Percentiles rank a stretch among this genome's conserved stretches.
These are phyloP conservation scores for Hyparrhenia diplandra DNA, from an alignment of 176 grass and related monocot genomes.

Conservation along the genomic window DNA sequence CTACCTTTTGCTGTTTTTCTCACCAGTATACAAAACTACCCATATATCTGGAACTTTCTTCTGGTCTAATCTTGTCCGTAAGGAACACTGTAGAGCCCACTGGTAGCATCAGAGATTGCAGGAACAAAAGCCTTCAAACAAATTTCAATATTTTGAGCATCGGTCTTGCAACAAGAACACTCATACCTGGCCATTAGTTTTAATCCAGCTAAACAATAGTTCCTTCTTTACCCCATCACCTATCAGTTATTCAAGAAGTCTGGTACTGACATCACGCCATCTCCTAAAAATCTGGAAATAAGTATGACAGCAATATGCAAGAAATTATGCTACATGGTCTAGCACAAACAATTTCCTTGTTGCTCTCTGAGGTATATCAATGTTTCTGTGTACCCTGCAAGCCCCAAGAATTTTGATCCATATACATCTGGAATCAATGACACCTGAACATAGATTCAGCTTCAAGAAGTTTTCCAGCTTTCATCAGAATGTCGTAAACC, in stretches of 20 bases:
- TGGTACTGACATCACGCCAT: constrained; percentile 4
- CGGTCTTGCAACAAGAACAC: constrained; percentile 34
- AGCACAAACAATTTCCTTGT: constrained; percentile 32
- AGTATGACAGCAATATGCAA: constrained; percentile 39
- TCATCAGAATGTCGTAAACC: constrained; percentile 47
- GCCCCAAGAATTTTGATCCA: constrained; percentile 41
- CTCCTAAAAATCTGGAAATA: constrained; percentile 30
- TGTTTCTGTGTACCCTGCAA: constrained; percentile 32
- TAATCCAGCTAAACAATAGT: constrained; percentile 44
- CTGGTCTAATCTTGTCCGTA: not conserved
- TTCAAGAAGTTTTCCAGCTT: constrained; percentile 40
- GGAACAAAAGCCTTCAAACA: too few relatives aligned
- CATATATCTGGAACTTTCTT: not conserved
- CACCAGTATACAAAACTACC: not conserved
- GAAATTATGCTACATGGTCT: constrained; percentile 22
- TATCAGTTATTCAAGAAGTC: constrained; percentile 29
- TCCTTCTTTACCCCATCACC: constrained; percentile 41
- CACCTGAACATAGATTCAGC: constrained; percentile 33
- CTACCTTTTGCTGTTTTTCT: not conserved
- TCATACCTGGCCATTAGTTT: constrained; percentile 25
- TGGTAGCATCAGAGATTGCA: not conserved
- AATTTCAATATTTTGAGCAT: constrained; percentile 1
- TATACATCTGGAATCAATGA: constrained; percentile 18
- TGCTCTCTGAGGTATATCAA: constrained; percentile 38
- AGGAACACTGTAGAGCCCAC: not conserved